phyloP scores from a whole-genome alignment of 495 filamentous ascomycete genomes.

The Neurospora intermedia region DNA sequence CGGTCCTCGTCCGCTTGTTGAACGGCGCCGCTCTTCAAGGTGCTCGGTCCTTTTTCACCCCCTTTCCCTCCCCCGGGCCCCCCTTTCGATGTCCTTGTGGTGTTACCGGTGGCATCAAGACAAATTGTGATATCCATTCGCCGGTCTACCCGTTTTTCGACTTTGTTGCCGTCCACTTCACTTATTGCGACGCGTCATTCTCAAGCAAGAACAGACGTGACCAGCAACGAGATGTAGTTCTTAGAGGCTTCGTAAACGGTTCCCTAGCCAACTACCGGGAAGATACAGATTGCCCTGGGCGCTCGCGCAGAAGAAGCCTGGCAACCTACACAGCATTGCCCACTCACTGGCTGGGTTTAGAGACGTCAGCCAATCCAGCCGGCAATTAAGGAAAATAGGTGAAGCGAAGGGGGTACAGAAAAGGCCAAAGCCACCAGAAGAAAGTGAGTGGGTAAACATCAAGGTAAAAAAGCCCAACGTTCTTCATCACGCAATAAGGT shows the following conservation, averaged over 20 bases:
- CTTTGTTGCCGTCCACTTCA: background rate
- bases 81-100: background rate
- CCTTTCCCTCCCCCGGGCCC: background rate
- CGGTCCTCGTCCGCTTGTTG: slow-evolving; percentile 2
- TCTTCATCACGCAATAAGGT: background rate
- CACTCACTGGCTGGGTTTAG: background rate
- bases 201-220: background rate
- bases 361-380: background rate
- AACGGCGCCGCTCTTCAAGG: background rate
- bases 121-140: background rate
- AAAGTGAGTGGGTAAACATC: background rate
- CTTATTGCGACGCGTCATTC: background rate
- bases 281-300: background rate
- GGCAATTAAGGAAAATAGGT: background rate
- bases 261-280: background rate
- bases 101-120: background rate
- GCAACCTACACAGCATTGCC: background rate
- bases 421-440: background rate
- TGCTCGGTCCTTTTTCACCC: background rate
- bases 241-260: background rate
- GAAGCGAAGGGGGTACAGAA: background rate
- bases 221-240: background rate
- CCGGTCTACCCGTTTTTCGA: background rate
- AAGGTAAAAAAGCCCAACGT: background rate
- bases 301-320: background rate